Percentiles rank a stretch among this genome's conserved stretches.
phyloP scores from a whole-genome alignment of 164 flowering plant species.

The Magnolia officinalis region DNA sequence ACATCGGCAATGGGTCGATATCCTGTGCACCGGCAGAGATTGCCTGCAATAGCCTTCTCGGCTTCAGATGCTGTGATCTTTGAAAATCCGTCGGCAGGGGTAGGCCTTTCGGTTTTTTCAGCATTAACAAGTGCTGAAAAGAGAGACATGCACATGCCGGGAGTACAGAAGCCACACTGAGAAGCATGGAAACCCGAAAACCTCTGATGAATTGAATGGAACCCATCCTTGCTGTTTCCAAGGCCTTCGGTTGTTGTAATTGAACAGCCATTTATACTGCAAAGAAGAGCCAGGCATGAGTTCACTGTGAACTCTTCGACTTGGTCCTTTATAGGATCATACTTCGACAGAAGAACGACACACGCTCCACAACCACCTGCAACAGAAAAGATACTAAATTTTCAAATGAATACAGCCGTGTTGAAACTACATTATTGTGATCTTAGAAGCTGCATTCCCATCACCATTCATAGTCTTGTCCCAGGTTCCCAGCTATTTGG shows the following conservation, averaged over 20 bases:
- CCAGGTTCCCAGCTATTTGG: too few relatives aligned
- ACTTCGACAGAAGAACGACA: slow-evolving; percentile 76
- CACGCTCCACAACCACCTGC: slow-evolving; percentile 98
- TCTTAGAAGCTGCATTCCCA: too few relatives aligned
- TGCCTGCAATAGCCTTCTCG: slow-evolving; percentile 69
- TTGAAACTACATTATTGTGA: too few relatives aligned
- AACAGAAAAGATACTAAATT: slow-evolving; percentile 4
- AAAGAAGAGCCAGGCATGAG: slow-evolving; percentile 87
- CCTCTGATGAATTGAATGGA: slow-evolving; percentile 79
- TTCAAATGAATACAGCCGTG: too few relatives aligned
- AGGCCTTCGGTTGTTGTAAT: slow-evolving; percentile 87
- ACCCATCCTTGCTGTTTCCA: slow-evolving; percentile 74
- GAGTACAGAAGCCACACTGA: slow-evolving; percentile 96
- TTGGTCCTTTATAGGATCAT: slow-evolving; percentile 45
- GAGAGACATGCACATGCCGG: slow-evolving; percentile 89
- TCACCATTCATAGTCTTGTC: too few relatives aligned
- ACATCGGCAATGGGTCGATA: slow-evolving; percentile 89
- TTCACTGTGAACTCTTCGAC: slow-evolving; percentile 63
- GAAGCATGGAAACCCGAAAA: slow-evolving; percentile 89
- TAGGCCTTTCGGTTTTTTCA: slow-evolving; percentile 44
- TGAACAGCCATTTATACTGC: slow-evolving; percentile 73
- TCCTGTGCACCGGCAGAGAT: slow-evolving; percentile 93
- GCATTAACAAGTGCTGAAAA: slow-evolving; percentile 73
- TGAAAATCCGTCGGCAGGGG: slow-evolving; percentile 66
- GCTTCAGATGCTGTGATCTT: slow-evolving; percentile 71